Evolutionary conservation across 106 monocot species (phyloP).

Genomic region (Ottelia alismoides): DNA sequence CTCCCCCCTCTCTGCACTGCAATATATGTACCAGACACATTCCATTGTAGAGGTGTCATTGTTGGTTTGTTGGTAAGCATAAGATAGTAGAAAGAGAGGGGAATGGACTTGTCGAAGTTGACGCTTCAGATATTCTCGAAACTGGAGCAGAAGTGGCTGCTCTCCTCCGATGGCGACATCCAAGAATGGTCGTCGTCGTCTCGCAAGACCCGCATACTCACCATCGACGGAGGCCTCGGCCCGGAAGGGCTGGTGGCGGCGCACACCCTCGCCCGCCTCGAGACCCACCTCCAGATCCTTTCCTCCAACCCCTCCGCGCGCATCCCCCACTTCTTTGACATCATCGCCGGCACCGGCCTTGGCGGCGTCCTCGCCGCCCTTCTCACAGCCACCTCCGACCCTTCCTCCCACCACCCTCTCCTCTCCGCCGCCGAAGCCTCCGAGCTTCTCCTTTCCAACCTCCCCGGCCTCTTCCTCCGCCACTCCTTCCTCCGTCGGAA

Average conservation of each 20-base stretch:
- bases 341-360: slow-evolving; percentile 28
- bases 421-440: slow-evolving; percentile 22
- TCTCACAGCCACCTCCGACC: slow-evolving; percentile 10
- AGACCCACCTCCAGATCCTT: slow-evolving; percentile 3
- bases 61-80: too few relatives aligned
- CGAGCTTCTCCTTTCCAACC: slow-evolving; percentile 2
- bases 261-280: slow-evolving; percentile 17
- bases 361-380: slow-evolving; percentile 30
- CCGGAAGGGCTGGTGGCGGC: slow-evolving; percentile 7
- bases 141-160: slow-evolving; percentile 28
- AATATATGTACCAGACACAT: too few relatives aligned
- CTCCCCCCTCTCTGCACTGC: too few relatives aligned
- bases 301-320: slow-evolving; percentile 15
- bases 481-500: not conserved
- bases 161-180: not conserved
- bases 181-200: not conserved
- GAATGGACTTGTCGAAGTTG: slow-evolving; percentile 20
- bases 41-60: too few relatives aligned
- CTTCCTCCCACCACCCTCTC: slow-evolving; percentile 1
- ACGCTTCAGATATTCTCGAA: slow-evolving; percentile 25
- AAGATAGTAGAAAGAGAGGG: not conserved
- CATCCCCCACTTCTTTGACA: slow-evolving; percentile 26
- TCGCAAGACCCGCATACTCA: slow-evolving; percentile 12
- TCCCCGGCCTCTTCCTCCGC: slow-evolving; percentile 1
- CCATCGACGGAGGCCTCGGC: slow-evolving; percentile 30